phyloP scores from a whole-genome alignment of 2,329 filamentous ascomycete genomes.

The Podosphaera leucotricha region DNA sequence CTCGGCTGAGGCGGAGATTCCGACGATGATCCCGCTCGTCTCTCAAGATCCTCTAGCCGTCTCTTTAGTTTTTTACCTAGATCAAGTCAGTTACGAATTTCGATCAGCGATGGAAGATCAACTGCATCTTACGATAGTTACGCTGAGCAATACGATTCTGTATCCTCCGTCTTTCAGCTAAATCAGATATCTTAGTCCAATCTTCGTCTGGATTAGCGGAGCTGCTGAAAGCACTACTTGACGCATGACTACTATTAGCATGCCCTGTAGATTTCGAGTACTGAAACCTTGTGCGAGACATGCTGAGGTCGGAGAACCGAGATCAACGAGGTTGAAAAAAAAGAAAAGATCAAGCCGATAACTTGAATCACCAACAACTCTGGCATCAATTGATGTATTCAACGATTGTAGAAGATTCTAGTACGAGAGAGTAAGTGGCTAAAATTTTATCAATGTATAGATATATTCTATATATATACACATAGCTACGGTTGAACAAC shows the following conservation, averaged over 20 bases:
- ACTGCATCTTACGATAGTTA: slow-evolving; percentile 60
- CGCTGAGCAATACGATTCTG: slow-evolving; percentile 95
- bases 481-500: background rate
- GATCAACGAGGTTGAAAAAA: background rate
- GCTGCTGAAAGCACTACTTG: slow-evolving; percentile 83
- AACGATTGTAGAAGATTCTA: background rate
- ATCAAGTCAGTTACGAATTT: slow-evolving; percentile 3
- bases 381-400: background rate
- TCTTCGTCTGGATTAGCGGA: slow-evolving; percentile 92
- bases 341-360: background rate
- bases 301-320: background rate
- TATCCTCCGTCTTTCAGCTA: slow-evolving; percentile 79
- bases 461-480: background rate
- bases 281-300: background rate
- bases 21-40: slow-evolving; percentile 41
- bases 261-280: background rate
- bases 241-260: slow-evolving; percentile 22
- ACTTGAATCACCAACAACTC: background rate
- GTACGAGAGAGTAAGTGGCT: background rate
- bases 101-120: background rate
- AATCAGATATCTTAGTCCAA: slow-evolving; percentile 97
- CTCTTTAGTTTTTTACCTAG: slow-evolving; percentile 82
- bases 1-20: slow-evolving; percentile 30
- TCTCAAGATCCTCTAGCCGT: slow-evolving; percentile 65
- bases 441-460: background rate